Evolutionary conservation across 2,329 filamentous ascomycete genomes (phyloP), one percentile per base, ranked within the genome.

Genomic region (Fusarium sp.): DNA sequence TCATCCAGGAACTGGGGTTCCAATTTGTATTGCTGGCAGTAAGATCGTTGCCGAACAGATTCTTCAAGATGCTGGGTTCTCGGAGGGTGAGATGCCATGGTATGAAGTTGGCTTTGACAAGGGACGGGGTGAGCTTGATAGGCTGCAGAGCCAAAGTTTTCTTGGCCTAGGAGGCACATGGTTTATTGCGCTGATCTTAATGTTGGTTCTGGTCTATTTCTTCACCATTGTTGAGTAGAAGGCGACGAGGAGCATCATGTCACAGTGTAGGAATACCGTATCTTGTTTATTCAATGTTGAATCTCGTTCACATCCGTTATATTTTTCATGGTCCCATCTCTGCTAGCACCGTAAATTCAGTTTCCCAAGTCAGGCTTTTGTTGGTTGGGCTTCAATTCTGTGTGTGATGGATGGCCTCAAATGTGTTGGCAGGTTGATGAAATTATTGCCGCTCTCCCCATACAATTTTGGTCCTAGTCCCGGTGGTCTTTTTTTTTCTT

Each of bases 1-100:
- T 18, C 91, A 93, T 80, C 91, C 91, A 0, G 91, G 91, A 1
- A 93, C 91, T 0, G 91, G 91, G 0, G 91, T 93, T 18, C 91
- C 91, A 3, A 91, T 93, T 61, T 89, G 90, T 25, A 79, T 93
- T 9, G 90, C 90, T 0, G 90, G 91, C 0, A 87, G 88, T 8
- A 90, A 88, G 76, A 83, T 93, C 61, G 83, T 81, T 10, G 71
- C 79, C 1, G 81, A 83, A 70, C 81, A 84, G 75, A 79, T 84
- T 16, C 72, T 84, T 1, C 40, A 23, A 10, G 56, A 68, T 0
- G 58, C 46, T 0, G 67, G 67, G 0, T 53, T 61, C 8, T 53
- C 64, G 38, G 63, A 27, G 0, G 16, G 57, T 4, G 56, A 70
- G 14, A 68, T 70, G 2, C 67, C 67, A 6, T 70, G 67, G 67